Conservation (phyloP, 495 filamentous ascomycete species). For the Penicillium soppii region DNA sequence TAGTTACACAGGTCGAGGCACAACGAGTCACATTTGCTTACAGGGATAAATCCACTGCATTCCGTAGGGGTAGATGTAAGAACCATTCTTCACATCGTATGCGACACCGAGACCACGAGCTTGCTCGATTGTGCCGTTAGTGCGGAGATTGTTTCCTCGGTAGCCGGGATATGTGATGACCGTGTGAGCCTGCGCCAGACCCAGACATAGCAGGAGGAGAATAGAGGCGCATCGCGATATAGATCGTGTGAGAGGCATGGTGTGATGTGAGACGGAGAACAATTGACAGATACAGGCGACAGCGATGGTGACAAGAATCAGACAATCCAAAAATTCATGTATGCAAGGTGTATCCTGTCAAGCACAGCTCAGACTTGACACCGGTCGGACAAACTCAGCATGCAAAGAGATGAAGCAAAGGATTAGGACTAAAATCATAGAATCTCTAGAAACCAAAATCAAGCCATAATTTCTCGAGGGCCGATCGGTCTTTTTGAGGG, state of each 20-base stretch:
- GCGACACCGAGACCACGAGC: constrained; percentile 46
- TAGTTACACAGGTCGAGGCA: background rate
- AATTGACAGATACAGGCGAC: background rate
- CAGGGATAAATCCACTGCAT: constrained; percentile 99
- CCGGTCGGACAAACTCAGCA: background rate
- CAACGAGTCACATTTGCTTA: constrained; percentile 42
- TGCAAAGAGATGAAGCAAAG: constrained; percentile 4
- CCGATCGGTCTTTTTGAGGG: constrained; percentile 40
- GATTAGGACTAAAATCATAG: constrained; percentile 11
- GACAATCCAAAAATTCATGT: too few relatives aligned
- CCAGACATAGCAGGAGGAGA: constrained; percentile 48
- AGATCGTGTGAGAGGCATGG: constrained; percentile 31
- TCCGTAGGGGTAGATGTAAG: constrained; percentile 71
- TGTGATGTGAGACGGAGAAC: constrained; percentile 15
- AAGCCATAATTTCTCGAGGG: constrained; percentile 26
- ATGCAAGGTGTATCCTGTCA: constrained; percentile 3
- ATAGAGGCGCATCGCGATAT: constrained; percentile 51
- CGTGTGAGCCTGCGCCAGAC: constrained; percentile 71
- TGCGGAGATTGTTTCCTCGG: constrained; percentile 89
- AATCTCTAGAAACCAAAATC: constrained; percentile 32
- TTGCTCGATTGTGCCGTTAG: constrained; percentile 59
- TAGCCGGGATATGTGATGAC: constrained; percentile 92
- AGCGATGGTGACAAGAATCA: background rate
- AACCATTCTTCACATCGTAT: constrained; percentile 37
- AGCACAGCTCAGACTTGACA: constrained; percentile 5